phyloP scores from a whole-genome alignment of 2,329 filamentous ascomycete genomes.

The Hypoxylon rubiginosum region DNA sequence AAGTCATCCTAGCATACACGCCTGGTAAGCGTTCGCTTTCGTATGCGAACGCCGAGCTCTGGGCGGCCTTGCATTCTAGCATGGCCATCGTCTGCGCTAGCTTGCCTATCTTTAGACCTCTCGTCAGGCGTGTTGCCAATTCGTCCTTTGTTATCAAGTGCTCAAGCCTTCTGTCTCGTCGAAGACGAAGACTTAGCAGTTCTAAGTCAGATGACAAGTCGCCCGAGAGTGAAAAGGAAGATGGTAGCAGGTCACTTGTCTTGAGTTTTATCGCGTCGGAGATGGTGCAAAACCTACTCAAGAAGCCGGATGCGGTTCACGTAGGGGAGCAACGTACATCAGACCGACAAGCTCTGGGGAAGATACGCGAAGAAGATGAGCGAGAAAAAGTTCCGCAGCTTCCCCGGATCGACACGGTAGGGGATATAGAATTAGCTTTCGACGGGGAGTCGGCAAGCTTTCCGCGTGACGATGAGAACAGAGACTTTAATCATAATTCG shows the following conservation, averaged over 20 bases:
- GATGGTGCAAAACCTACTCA: slow-evolving; percentile 3
- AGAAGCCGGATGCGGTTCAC: slow-evolving; percentile 5
- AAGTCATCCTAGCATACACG: slow-evolving; percentile 27
- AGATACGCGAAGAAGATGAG: background rate
- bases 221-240: background rate
- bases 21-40: slow-evolving; percentile 25
- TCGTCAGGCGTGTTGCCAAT: slow-evolving; percentile 21
- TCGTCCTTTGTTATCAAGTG: slow-evolving; percentile 18
- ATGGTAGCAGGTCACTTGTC: background rate
- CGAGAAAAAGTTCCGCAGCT: background rate
- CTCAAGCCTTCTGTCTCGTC: slow-evolving; percentile 7
- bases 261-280: slow-evolving; percentile 10
- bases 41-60: slow-evolving; percentile 30
- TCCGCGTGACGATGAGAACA: background rate
- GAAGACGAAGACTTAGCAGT: slow-evolving; percentile 1
- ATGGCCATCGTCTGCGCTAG: slow-evolving; percentile 41
- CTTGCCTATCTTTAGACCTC: slow-evolving; percentile 35
- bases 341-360: background rate
- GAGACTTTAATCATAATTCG: background rate
- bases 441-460: background rate
- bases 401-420: background rate
- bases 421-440: background rate
- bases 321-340: background rate
- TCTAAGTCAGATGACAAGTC: background rate
- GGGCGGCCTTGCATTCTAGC: slow-evolving; percentile 33